Percentiles rank a stretch among this genome's conserved stretches.
phyloP scores from a whole-genome alignment of 768 basidiomycete genomes.

The Omphalotus guepiniiformis region DNA sequence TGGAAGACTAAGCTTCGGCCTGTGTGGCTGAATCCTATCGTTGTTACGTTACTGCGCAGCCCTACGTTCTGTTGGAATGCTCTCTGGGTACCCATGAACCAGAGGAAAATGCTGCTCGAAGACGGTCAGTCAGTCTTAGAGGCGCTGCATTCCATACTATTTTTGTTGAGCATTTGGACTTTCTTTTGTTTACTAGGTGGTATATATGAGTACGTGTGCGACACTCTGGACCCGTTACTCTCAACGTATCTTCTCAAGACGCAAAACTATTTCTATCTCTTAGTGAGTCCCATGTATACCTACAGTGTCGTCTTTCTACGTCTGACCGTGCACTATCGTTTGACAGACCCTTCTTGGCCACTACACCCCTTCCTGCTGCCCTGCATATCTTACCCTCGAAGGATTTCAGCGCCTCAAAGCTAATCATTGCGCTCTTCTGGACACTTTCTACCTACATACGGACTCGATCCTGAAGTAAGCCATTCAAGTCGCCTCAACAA shows the following conservation, averaged over 20 bases:
- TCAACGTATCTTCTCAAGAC: slow-evolving; percentile 6
- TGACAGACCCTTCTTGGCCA: not conserved
- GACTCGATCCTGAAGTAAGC: not conserved
- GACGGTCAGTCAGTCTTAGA: slow-evolving; percentile 14
- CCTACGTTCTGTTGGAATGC: slow-evolving; percentile 57
- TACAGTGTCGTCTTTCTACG: slow-evolving; percentile 3
- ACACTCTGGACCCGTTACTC: slow-evolving; percentile 29
- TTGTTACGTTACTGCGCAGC: slow-evolving; percentile 38
- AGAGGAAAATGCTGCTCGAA: slow-evolving; percentile 41
- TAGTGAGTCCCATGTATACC: not conserved
- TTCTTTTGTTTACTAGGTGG: too few species aligned
- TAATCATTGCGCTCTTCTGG: not conserved
- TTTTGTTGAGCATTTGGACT: too few species aligned
- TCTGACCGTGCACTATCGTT: not conserved
- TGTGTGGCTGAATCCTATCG: slow-evolving; percentile 43
- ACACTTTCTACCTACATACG: slow-evolving; percentile 3
- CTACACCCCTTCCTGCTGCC: slow-evolving; percentile 1
- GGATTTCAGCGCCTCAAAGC: not conserved
- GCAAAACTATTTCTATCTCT: slow-evolving; percentile 1
- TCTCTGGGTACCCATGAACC: slow-evolving; percentile 55
- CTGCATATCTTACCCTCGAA: not conserved
- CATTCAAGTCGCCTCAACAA: too few species aligned
- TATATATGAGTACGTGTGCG: slow-evolving; percentile 30
- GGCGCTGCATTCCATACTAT: not conserved
- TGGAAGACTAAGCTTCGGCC: slow-evolving; percentile 48